These are phyloP conservation scores for Vitis rotundifolia DNA, from an alignment of 164 flowering plant species.

Conservation along the genomic window DNA sequence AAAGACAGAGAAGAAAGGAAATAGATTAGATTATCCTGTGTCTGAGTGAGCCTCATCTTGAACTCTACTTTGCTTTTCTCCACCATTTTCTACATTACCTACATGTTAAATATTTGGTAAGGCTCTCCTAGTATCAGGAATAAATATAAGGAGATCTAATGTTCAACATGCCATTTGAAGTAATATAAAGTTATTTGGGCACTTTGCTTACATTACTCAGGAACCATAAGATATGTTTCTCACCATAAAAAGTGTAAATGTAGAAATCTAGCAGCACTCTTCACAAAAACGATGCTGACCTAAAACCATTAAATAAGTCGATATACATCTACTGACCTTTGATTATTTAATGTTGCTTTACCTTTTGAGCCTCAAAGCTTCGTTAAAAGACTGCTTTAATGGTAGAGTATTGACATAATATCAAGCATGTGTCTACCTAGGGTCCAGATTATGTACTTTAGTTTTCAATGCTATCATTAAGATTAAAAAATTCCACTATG, in stretches of 20 bases:
- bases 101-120: slow-evolving; percentile 29
- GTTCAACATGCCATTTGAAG: slow-evolving; percentile 2
- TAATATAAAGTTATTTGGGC: not conserved
- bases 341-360: no score
- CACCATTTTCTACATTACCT: slow-evolving; percentile 48
- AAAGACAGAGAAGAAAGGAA: slow-evolving; percentile 3
- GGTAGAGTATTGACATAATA: no score
- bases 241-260: not conserved
- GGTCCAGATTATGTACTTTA: no score
- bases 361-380: no score
- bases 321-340: no score
- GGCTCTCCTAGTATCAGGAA: slow-evolving; percentile 3
- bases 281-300: no score
- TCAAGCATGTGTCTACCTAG: no score
- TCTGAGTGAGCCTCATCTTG: slow-evolving; percentile 39
- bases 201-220: not conserved
- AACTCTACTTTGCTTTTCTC: slow-evolving; percentile 35
- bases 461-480: no score
- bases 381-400: no score
- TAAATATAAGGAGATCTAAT: not conserved
- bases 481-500: no score
- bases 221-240: not conserved
- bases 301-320: no score
- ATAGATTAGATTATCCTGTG: slow-evolving; percentile 22
- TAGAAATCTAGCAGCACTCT: no score